Percentiles rank a stretch among this genome's conserved stretches.
These are phyloP conservation scores for Metschnikowia similis DNA, from an alignment of 805 yeast species.

Conservation along the genomic window DNA sequence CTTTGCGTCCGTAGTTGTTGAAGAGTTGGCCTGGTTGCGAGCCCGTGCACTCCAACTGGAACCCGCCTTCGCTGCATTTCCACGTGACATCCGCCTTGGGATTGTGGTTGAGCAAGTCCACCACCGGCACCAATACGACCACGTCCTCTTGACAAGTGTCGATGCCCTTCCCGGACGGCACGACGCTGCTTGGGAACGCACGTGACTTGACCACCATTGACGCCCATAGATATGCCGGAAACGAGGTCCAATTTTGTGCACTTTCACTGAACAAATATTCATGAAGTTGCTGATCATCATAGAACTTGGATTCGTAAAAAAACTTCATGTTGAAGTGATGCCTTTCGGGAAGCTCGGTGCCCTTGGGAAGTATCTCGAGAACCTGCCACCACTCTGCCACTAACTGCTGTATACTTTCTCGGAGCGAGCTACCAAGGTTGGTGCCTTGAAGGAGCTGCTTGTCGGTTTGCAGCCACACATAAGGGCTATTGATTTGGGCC, in stretches of 20 bases:
- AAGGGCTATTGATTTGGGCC: slow-evolving; percentile 53
- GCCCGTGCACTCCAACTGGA: slow-evolving; percentile 21
- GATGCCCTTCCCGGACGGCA: slow-evolving; percentile 24
- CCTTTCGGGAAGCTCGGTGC: slow-evolving; percentile 25
- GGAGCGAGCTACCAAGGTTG: slow-evolving; percentile 56
- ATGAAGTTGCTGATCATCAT: slow-evolving; percentile 33
- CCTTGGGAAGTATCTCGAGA: slow-evolving; percentile 29
- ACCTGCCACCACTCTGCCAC: slow-evolving; percentile 60
- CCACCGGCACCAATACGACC: slow-evolving; percentile 72
- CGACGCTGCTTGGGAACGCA: slow-evolving; percentile 72
- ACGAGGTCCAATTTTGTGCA: slow-evolving; percentile 53
- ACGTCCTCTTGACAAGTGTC: slow-evolving; percentile 30
- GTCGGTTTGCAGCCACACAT: slow-evolving; percentile 57
- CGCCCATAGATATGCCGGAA: slow-evolving; percentile 74
- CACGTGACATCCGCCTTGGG: slow-evolving; percentile 61
- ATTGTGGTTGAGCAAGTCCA: slow-evolving; percentile 76
- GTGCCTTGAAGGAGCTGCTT: slow-evolving; percentile 57
- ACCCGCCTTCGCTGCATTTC: slow-evolving; percentile 31
- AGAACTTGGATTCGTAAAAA: slow-evolving; percentile 39
- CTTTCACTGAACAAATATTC: slow-evolving; percentile 20
- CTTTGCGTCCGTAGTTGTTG: slow-evolving; percentile 85
- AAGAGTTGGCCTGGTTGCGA: slow-evolving; percentile 39
- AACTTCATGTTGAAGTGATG: slow-evolving; percentile 41
- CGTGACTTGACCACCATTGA: slow-evolving; percentile 65
- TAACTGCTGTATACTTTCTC: slow-evolving; percentile 40